Evolutionary conservation across 225 moss, liverwort and hornwort species (phyloP), one percentile per base, ranked within the genome.

Genomic region (Ulota crispa): DNA sequence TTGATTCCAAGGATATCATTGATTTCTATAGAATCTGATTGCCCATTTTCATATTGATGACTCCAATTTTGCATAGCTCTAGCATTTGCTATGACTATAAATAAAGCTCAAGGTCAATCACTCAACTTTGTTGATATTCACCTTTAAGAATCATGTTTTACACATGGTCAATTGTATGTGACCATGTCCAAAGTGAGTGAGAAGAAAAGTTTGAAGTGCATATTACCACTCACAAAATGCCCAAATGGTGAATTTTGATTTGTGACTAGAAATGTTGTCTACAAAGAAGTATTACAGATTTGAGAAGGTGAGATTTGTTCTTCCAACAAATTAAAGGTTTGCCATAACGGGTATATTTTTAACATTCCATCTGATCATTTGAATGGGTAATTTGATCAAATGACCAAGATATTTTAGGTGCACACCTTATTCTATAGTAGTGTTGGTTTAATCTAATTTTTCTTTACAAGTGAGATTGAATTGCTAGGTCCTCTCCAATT

Each of bases 11-110:
- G 76, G 63, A 62, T 76, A 24, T 60, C 41, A 20, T 27, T 76
- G 3, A 15, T 62, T 24, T n/a, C 59, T 2, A 63, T 4, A 8
- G 5, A 60, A 36, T 60, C 59, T 12, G 4, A 60, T 26, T 76
- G 24, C 8, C 61, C 76, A 39, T 62, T 60, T 28, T 62, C 6
- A 28, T 73, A 56, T 52, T 2, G 19, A 8, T 3, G 30, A 8
- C 31, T 12, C 27, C 62, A 63, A 62, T 63, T 62, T 42, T 8
- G 62, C 20, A 43, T 42, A 19, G 31, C 60, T 32, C 37, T 7
- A 60, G 41, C 76, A 60, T 76, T 76, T 76, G 76, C 76, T n/a
- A 76, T 76, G 42, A 76, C 39, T n/a, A 45, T 63, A 13, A 73
- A 73, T 31, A 73, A 73, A 19, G 73, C 6, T 31, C 73, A 32